phyloP scores from a whole-genome alignment of 805 yeast species.

The Suhomyces prunicola region DNA sequence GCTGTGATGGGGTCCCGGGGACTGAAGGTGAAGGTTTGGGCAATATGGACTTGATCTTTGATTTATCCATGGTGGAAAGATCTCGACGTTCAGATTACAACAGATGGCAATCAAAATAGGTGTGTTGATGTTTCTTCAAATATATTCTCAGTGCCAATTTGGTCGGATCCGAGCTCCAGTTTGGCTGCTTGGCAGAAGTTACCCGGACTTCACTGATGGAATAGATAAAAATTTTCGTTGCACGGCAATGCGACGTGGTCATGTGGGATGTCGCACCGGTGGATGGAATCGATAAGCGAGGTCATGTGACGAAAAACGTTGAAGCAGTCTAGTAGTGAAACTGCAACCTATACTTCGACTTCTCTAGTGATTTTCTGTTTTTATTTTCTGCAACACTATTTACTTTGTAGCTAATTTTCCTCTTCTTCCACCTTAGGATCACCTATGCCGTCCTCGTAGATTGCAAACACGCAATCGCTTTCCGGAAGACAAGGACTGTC shows the following conservation, averaged over 20 bases:
- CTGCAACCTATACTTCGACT: no score
- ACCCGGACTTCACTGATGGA: slow-evolving; percentile 20
- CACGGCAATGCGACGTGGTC: not conserved
- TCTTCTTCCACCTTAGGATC: slow-evolving; percentile 86
- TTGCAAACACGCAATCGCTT: slow-evolving; percentile 90
- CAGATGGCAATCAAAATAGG: not conserved
- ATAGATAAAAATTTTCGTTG: slow-evolving; percentile 25
- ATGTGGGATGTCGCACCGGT: not conserved
- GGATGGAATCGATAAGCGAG: not conserved
- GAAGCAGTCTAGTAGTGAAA: no score
- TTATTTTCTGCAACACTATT: not conserved
- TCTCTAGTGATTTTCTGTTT: no score
- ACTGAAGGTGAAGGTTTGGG: slow-evolving; percentile 35
- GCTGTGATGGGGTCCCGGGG: slow-evolving; percentile 13
- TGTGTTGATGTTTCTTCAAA: not conserved
- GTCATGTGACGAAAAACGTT: not conserved
- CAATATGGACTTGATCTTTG: slow-evolving; percentile 39
- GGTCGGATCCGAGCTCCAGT: not conserved
- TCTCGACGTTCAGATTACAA: not conserved
- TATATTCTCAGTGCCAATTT: not conserved
- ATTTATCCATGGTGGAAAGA: slow-evolving; percentile 30
- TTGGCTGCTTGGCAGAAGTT: slow-evolving; percentile 8
- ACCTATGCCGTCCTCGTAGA: slow-evolving; percentile 94
- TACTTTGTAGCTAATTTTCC: slow-evolving; percentile 3
- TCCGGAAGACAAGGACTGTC: slow-evolving; percentile 98